A percentile compares a stretch with the other conserved stretches of the same genome.
Conservation (phyloP, 108 stramenopile genomes). For the Mediolabrus comicus region DNA sequence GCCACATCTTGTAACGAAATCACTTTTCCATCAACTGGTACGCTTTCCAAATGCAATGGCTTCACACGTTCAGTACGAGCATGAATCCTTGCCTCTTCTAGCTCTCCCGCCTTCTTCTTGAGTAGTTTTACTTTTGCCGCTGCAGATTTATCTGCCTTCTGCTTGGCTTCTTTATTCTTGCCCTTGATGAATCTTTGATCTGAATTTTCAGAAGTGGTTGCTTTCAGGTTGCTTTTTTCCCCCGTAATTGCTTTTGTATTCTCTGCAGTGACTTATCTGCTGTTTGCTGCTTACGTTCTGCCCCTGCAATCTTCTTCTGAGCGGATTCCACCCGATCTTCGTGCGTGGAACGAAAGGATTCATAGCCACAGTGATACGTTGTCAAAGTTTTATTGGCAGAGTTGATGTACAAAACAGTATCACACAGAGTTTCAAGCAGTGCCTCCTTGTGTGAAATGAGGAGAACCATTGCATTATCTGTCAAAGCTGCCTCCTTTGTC, state of each 20-base stretch:
- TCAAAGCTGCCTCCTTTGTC: no score
- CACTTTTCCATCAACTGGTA: conserved; percentile 8
- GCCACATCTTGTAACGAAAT: conserved; percentile 43
- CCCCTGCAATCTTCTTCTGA: no score
- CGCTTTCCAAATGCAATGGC: conserved; percentile 39
- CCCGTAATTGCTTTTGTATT: conserved; percentile 25
- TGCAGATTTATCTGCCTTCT: conserved; percentile 55
- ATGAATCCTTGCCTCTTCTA: conserved; percentile 28
- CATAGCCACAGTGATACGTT: no score
- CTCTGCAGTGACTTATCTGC: conserved; percentile 50
- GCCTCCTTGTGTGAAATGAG: no score
- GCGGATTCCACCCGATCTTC: no score
- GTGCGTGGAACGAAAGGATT: no score
- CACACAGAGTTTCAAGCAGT: no score
- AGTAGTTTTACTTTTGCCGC: conserved; percentile 53
- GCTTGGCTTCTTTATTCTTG: conserved; percentile 67
- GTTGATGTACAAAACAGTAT: no score
- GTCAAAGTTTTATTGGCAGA: no score
- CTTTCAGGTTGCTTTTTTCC: neutral
- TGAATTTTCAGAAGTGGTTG: conserved; percentile 3
- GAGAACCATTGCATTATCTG: no score
- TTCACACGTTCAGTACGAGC: conserved; percentile 31
- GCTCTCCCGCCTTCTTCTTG: conserved; percentile 30
- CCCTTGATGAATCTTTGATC: conserved; percentile 56
- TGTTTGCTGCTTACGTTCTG: conserved; percentile 14